A percentile compares a stretch with the other conserved stretches of the same genome.
phyloP scores from a whole-genome alignment of 2,329 filamentous ascomycete species.

The Hirsutella thompsonii region DNA sequence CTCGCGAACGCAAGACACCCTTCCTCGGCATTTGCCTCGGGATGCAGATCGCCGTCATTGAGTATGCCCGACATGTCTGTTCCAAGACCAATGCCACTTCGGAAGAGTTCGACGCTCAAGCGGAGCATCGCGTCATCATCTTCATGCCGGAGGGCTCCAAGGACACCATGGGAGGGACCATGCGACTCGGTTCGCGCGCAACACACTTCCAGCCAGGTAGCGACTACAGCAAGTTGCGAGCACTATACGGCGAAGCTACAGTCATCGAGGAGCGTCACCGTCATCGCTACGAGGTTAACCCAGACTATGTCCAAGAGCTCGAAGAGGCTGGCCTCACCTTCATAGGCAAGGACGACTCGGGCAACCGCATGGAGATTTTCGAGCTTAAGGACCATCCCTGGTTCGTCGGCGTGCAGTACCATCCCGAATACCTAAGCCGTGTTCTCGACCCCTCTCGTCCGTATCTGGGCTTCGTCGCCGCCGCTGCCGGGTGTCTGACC shows the following conservation, averaged over 20 bases:
- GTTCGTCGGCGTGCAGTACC: constrained; percentile 76
- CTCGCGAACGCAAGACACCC: constrained; percentile 65
- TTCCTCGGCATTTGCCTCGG: constrained; percentile 86
- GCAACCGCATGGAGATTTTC: constrained; percentile 70
- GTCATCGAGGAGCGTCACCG: constrained; percentile 64
- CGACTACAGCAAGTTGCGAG: constrained; percentile 68
- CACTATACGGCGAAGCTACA: constrained; percentile 51
- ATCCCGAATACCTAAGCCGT: constrained; percentile 72
- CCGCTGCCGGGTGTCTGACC: constrained; percentile 54
- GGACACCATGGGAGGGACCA: constrained; percentile 63
- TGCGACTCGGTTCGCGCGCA: constrained; percentile 67
- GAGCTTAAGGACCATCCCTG: constrained; percentile 75
- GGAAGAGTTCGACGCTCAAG: constrained; percentile 40
- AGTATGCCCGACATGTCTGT: constrained; percentile 68
- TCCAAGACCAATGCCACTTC: constrained; percentile 43
- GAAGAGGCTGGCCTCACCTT: constrained; percentile 59
- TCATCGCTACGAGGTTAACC: constrained; percentile 87
- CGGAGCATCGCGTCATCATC: constrained; percentile 62
- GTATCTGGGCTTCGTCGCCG: constrained; percentile 77
- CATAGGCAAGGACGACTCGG: constrained; percentile 66
- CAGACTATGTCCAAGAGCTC: constrained; percentile 56
- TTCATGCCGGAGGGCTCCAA: constrained; percentile 72
- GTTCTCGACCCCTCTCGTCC: constrained; percentile 24
- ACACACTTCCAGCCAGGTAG: constrained; percentile 63
- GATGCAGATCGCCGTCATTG: constrained; percentile 87